phyloP scores from a whole-genome alignment of 768 basidiomycete genomes.

The Candolleomyces efflorescens region DNA sequence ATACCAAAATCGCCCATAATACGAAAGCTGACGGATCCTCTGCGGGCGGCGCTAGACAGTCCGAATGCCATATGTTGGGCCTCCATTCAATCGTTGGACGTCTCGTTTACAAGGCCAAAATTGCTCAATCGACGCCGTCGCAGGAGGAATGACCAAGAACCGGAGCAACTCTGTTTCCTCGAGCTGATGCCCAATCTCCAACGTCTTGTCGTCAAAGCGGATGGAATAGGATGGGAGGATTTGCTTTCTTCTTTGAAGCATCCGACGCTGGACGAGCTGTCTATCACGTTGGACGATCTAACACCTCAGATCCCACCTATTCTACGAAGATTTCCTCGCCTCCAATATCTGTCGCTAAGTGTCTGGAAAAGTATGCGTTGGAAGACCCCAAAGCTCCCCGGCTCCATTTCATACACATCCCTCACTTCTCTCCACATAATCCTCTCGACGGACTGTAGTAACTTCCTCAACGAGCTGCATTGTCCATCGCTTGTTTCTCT shows the following conservation, averaged over 20 bases:
- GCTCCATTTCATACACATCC: too few relatives aligned
- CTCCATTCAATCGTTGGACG: background rate
- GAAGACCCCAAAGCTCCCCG: too few relatives aligned
- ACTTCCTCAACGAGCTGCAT: too few relatives aligned
- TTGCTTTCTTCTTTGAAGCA: background rate
- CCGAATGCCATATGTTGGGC: background rate
- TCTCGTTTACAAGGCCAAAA: background rate
- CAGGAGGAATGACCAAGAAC: too few relatives aligned
- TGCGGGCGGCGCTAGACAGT: too few relatives aligned
- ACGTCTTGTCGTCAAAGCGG: background rate
- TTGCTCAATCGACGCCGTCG: too few relatives aligned
- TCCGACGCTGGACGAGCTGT: background rate
- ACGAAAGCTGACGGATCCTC: too few relatives aligned
- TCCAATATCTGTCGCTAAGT: background rate
- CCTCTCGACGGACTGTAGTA: too few relatives aligned
- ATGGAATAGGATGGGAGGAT: background rate
- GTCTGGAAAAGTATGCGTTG: too few relatives aligned
- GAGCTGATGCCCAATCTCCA: background rate
- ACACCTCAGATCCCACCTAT: background rate
- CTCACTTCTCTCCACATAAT: too few relatives aligned
- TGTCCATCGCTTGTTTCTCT: too few relatives aligned
- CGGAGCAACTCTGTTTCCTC: background rate
- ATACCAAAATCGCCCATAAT: too few relatives aligned
- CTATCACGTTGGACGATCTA: background rate
- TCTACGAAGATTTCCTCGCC: background rate